A percentile compares a stretch with the other conserved stretches of the same genome.
Evolutionary conservation across 1,284 basidiomycete species (phyloP).

Genomic region (Lentinula novae-zelandiae): DNA sequence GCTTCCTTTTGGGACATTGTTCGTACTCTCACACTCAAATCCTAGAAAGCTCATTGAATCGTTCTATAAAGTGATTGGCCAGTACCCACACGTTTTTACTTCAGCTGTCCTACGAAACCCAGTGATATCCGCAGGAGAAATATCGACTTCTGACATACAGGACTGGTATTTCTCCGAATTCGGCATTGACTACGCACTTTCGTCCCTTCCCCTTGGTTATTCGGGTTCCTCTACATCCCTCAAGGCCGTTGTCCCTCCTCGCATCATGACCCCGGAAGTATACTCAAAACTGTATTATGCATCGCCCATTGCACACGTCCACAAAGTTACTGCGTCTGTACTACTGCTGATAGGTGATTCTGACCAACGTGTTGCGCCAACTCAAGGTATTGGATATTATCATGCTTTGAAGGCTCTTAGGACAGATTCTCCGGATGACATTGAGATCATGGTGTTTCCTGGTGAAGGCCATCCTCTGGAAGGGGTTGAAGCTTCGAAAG

Average conservation of each 20-base stretch:
- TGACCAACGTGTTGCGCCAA: slow-evolving; percentile 62
- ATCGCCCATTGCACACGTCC: slow-evolving; percentile 58
- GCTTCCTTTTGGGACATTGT: slow-evolving; percentile 64
- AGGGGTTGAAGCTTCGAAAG: slow-evolving; percentile 43
- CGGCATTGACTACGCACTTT: slow-evolving; percentile 39
- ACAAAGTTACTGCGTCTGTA: slow-evolving; percentile 49
- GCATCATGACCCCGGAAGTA: slow-evolving; percentile 40
- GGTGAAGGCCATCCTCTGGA: slow-evolving; percentile 63
- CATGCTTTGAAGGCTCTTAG: slow-evolving; percentile 53
- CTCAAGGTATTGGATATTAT: slow-evolving; percentile 61
- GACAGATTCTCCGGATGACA: slow-evolving; percentile 26
- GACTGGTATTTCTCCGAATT: slow-evolving; percentile 72
- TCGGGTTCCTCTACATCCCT: slow-evolving; percentile 8
- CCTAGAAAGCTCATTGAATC: background rate
- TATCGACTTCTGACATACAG: slow-evolving; percentile 61
- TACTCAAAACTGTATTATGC: slow-evolving; percentile 43
- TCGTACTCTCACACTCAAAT: slow-evolving; percentile 22
- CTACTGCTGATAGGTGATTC: slow-evolving; percentile 56
- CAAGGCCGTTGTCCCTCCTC: slow-evolving; percentile 20
- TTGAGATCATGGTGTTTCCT: slow-evolving; percentile 63
- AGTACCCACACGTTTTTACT: slow-evolving; percentile 56
- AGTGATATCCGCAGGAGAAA: slow-evolving; percentile 57
- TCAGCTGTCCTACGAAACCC: slow-evolving; percentile 68
- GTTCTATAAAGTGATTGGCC: slow-evolving; percentile 50
- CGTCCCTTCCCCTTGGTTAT: slow-evolving; percentile 25